Percentiles rank a stretch among this genome's conserved stretches.
Conservation (phyloP, 768 basidiomycete species). For the Tylopilus plumbeoviolaceoides region DNA sequence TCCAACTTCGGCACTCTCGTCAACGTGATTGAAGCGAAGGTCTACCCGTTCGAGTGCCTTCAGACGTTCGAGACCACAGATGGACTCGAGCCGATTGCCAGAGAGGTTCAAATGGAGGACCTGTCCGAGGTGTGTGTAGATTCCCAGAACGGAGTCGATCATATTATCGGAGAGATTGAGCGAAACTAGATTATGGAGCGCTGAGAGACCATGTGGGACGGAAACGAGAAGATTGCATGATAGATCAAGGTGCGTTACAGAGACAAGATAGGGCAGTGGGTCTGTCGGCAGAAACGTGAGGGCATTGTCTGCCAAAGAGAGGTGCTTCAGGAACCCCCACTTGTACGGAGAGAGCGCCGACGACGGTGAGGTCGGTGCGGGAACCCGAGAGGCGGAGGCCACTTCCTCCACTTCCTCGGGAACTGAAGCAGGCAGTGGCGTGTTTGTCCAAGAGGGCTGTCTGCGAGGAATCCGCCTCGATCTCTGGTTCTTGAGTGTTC, state of each 20-base stretch:
- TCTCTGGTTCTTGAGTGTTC: conserved; percentile 45
- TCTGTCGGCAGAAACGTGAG: conserved; percentile 76
- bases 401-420: conserved; percentile 44
- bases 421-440: conserved; percentile 54
- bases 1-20: conserved; percentile 82
- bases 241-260: conserved; percentile 80
- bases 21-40: conserved; percentile 71
- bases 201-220: conserved; percentile 71
- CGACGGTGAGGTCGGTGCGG: conserved; percentile 26
- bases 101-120: conserved; percentile 77
- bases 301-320: conserved; percentile 76
- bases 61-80: conserved; percentile 92
- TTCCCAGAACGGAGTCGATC: conserved; percentile 91
- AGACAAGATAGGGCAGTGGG: conserved; percentile 60
- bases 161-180: conserved; percentile 97
- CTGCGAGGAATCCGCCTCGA: conserved; percentile 42
- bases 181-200: conserved; percentile 76
- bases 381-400: conserved; percentile 10
- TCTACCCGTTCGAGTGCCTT: conserved; percentile 81
- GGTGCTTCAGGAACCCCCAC: conserved; percentile 73
- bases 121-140: conserved; percentile 77
- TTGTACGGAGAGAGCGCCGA: conserved; percentile 51
- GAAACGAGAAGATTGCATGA: conserved; percentile 90
- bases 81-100: conserved; percentile 86
- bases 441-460: conserved; percentile 45